Base-by-base conservation (phyloP, 164 flowering plant genomes). In the Piper longum region DNA sequence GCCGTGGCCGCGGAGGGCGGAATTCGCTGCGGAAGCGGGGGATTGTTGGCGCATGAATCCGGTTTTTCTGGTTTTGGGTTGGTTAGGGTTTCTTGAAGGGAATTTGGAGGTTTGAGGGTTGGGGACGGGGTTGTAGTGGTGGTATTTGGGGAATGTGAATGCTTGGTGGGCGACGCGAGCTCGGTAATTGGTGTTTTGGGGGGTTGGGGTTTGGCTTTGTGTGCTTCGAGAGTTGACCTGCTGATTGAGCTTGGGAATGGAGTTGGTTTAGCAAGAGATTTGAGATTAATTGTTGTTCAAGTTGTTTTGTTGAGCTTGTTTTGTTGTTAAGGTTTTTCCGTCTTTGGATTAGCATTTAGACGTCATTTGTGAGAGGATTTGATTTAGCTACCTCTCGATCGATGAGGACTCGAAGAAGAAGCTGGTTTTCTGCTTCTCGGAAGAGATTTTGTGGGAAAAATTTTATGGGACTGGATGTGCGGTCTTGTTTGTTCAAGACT, bases 401-500 rank as follows among this genome's bases (percentile, higher is more conserved):
- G 57, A 65, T 72, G 36, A 26, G 36, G 36, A 26, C 36, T 26
- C 36, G 36, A 26, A 0, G 69, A 66, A 69, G 67, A 69, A 44
- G 48, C 58, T 63, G 64, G 60, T 48, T 41, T 63, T 59, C 7
- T 41, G 41, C 43, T 26, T 63, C 42, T 41, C 45, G 60, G 70
- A 62, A 17, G 19, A 59, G 72, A 69, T 63, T 19, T 69, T 39
- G 59, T 45, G 51, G 62, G 60, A 57, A 66, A 63, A 57, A 51
- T 69, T 68, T 69, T 69, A 73, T 73, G 75, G 75, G 75, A 72
- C 62, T 26, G 62, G 64, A 59, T 62, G 44, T 43, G 26, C 39
- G 54, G 36, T 52, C 48, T 36, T 61, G 17, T 51, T 13, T 51
- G 56, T 65, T 63, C 39, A 51, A 11, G 41, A 48, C 18, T 63